phyloP scores from a whole-genome alignment of 768 basidiomycete genomes.

The Scleroderma bovista region DNA sequence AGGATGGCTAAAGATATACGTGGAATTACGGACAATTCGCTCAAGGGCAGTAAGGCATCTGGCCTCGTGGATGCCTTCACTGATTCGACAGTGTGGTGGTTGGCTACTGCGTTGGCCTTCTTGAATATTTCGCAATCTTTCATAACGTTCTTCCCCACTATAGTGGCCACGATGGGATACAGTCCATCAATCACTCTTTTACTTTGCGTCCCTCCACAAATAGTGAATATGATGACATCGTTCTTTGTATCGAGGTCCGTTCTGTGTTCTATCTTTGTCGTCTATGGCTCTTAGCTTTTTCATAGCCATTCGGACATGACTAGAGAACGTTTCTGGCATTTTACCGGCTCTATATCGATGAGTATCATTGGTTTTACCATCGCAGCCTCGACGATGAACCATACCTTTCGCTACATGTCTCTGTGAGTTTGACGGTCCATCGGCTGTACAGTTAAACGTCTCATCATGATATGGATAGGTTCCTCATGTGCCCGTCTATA shows the following conservation, averaged over 20 bases:
- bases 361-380: too few relatives aligned
- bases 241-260: conserved; percentile 46
- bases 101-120: conserved; percentile 56
- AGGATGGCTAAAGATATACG: conserved; percentile 63
- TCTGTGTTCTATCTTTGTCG: background rate
- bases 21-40: conserved; percentile 44
- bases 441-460: background rate
- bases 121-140: conserved; percentile 57
- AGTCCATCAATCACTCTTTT: conserved; percentile 55
- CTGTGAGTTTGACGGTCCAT: too few relatives aligned
- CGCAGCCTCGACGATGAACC: too few relatives aligned
- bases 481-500: too few relatives aligned
- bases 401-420: too few relatives aligned
- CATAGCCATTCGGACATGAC: conserved; percentile 35
- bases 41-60: conserved; percentile 29
- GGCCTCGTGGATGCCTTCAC: conserved; percentile 53
- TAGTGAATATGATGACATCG: conserved; percentile 50
- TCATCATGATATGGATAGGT: too few relatives aligned
- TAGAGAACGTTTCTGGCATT: too few relatives aligned
- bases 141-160: conserved; percentile 74
- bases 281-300: background rate
- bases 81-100: conserved; percentile 81
- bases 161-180: conserved; percentile 70
- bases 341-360: too few relatives aligned
- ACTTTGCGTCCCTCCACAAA: conserved; percentile 74